Conservation (phyloP, 2,329 filamentous ascomycete species). For the Aureobasidium zeae region DNA sequence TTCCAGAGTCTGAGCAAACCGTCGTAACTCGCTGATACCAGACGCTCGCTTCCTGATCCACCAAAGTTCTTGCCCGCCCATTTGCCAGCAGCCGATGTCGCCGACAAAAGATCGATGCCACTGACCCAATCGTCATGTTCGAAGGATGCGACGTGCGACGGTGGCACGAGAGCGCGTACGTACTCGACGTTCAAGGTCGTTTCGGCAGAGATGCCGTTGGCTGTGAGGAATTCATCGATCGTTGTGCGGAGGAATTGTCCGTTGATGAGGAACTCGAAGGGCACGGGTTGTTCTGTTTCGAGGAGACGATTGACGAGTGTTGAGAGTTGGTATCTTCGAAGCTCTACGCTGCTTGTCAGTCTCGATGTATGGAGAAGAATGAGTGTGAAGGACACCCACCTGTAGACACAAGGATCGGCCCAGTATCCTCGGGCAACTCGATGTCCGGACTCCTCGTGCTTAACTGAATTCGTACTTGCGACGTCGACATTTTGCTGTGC, state of each 20-base stretch:
- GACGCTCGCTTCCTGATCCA: constrained; percentile 53
- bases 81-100: constrained; percentile 50
- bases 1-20: constrained; percentile 85
- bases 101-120: constrained; percentile 70
- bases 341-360: constrained; percentile 29
- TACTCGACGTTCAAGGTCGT: constrained; percentile 84
- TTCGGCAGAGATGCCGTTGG: constrained; percentile 81
- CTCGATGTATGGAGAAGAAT: background rate
- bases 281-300: constrained; percentile 53
- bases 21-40: constrained; percentile 91
- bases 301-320: constrained; percentile 55
- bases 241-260: constrained; percentile 83
- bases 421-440: constrained; percentile 44
- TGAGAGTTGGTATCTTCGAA: constrained; percentile 52
- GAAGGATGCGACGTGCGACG: constrained; percentile 81
- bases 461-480: constrained; percentile 47
- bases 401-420: constrained; percentile 49
- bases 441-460: constrained; percentile 45
- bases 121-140: constrained; percentile 98
- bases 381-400: constrained; percentile 35
- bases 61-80: constrained; percentile 45
- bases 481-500: constrained; percentile 18
- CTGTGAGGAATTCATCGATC: constrained; percentile 79
- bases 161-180: constrained; percentile 81
- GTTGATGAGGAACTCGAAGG: constrained; percentile 92